These are phyloP conservation scores for Coprinopsis sp. DNA, from an alignment of 768 basidiomycete genomes.

Conservation along the genomic window DNA sequence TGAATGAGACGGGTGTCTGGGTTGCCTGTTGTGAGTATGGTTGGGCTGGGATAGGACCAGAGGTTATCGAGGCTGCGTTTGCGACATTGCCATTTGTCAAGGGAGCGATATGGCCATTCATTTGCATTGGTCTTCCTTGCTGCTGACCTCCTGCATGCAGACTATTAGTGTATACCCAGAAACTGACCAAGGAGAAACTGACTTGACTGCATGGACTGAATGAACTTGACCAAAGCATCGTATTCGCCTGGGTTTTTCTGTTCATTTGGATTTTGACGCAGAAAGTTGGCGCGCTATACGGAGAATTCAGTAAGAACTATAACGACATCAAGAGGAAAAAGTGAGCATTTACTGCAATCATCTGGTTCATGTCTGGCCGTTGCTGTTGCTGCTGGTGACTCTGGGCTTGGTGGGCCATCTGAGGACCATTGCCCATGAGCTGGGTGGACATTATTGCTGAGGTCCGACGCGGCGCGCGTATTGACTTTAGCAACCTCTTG, in stretches of 20 bases:
- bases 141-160: slow-evolving; percentile 22
- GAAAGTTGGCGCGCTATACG: slow-evolving; percentile 42
- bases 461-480: slow-evolving; percentile 12
- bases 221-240: slow-evolving; percentile 43
- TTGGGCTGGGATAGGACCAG: slow-evolving; percentile 48
- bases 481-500: slow-evolving; percentile 2
- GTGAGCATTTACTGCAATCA: slow-evolving; percentile 36
- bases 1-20: slow-evolving; percentile 75
- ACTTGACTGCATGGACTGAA: slow-evolving; percentile 39
- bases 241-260: slow-evolving; percentile 44
- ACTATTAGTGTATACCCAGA: too few species aligned
- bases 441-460: slow-evolving; percentile 31
- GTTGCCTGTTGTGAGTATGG: slow-evolving; percentile 45
- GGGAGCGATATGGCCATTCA: slow-evolving; percentile 47
- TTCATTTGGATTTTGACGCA: slow-evolving; percentile 47
- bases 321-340: slow-evolving; percentile 4
- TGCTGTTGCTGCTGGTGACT: slow-evolving; percentile 29
- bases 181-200: too few species aligned
- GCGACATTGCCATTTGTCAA: slow-evolving; percentile 38
- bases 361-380: slow-evolving; percentile 28
- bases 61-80: slow-evolving; percentile 37
- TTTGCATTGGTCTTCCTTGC: slow-evolving; percentile 25
- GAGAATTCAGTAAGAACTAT: slow-evolving; percentile 12
- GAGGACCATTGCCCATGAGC: slow-evolving; percentile 39
- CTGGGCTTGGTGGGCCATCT: slow-evolving; percentile 26